A percentile compares a stretch with the other conserved stretches of the same genome.
phyloP scores from a whole-genome alignment of 306 rosid genomes.

The Malus fusca region DNA sequence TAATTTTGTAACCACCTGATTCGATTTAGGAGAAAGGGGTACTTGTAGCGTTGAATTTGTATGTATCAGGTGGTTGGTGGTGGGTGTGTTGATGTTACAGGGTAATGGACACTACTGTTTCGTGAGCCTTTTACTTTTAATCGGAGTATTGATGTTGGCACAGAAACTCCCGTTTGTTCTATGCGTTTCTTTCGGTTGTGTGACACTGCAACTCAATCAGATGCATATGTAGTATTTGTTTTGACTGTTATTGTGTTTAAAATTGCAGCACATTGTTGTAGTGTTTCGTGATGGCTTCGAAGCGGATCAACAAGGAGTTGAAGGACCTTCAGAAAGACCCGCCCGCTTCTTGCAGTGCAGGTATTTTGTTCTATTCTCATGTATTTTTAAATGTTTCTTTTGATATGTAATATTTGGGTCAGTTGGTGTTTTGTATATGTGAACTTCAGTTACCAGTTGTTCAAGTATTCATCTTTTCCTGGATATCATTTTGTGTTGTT shows the following conservation, averaged over 20 bases:
- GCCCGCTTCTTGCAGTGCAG: conserved; percentile 49
- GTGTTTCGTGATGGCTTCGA: conserved; percentile 30
- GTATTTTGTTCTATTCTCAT: conserved; percentile 3
- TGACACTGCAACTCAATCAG: neutral
- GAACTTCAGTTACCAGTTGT: neutral
- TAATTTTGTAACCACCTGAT: neutral
- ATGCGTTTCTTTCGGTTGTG: neutral
- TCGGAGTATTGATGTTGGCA: neutral
- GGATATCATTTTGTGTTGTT: neutral
- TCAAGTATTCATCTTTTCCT: neutral
- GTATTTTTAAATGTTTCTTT: neutral
- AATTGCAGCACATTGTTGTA: neutral
- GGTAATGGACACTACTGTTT: neutral
- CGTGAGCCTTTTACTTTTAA: neutral
- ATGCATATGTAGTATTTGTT: neutral
- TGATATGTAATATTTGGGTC: neutral
- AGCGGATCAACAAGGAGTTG: conserved; percentile 43
- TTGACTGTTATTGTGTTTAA: neutral
- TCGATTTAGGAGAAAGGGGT: neutral
- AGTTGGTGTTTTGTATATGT: neutral
- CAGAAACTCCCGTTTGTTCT: neutral
- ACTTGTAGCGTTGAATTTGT: neutral
- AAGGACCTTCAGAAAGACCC: conserved; percentile 49
- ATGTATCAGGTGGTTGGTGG: neutral
- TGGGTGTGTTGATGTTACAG: neutral